Evolutionary conservation across 2,329 filamentous ascomycete genomes (phyloP), one percentile per base, ranked within the genome.

Genomic region (Diplocarpon rosae): DNA sequence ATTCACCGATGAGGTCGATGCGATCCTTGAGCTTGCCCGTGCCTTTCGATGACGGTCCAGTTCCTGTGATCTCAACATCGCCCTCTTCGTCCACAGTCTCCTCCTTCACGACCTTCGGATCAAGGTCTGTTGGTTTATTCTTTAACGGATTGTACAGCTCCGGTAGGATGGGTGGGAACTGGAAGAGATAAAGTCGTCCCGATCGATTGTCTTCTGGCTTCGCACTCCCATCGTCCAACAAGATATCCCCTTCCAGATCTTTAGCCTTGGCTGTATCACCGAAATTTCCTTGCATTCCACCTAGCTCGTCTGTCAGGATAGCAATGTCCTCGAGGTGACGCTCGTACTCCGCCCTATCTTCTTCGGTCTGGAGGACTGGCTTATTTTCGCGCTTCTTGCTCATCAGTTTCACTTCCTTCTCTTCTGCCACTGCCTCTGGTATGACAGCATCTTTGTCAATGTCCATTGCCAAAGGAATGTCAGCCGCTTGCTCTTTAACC

Each of bases 181-280:
- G 78, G 63, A 81, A 81, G 39, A 82, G 66, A 50, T 79, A 80
- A 42, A 80, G 60, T 31, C 74, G 69, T 16, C 77, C 76, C 37
- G 78, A 74, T 38, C 59, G 57, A 11, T 55, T 49, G 17, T 56
- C 54, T 11, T 45, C 31, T 24, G 27, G 20, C 39, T 48, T 46
- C 27, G 45, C 28, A 20, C 9, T 27, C 16, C 29, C 48, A 29
- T 43, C 53, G 5, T 54, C 54, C 55, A 58, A 58, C 8, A 39
- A 38, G 10, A 51, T 50, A 46, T 71, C 68, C 45, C 67, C 69
- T 17, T 67, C 60, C 4, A 51, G 54, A 48, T 71, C 68, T 32
- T 52, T 44, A 44, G 14, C 60, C 52, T 49, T 48, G 12, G n/a
- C 38, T 47, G 15, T 42, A 8, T 31, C 35, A 17, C 16, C 46